These are phyloP conservation scores for Sarcodon sp. DNA, from an alignment of 768 basidiomycete species.

Conservation along the genomic window DNA sequence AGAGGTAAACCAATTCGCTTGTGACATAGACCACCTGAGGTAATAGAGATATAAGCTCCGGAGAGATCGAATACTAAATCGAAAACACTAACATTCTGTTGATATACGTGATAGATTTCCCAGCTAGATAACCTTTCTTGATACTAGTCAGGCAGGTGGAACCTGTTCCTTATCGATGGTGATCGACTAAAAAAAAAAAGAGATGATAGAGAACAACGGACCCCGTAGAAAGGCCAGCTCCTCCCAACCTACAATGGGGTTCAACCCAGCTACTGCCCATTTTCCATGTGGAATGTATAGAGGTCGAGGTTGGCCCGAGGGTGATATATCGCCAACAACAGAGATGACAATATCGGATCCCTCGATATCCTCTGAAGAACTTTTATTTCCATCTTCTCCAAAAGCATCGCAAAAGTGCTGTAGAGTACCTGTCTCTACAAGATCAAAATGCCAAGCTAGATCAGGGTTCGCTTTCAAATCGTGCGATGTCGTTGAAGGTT, in stretches of 20 bases:
- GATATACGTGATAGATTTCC: slow-evolving; percentile 4
- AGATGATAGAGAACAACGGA: neutral
- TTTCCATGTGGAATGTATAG: neutral
- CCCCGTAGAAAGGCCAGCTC: neutral
- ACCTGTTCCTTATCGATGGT: neutral
- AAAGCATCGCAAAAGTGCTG: neutral
- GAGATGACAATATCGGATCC: too few relatives aligned
- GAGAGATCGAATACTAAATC: neutral
- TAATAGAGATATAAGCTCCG: neutral
- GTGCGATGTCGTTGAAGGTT: neutral
- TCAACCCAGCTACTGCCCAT: neutral
- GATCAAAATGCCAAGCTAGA: too few relatives aligned
- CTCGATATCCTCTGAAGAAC: neutral
- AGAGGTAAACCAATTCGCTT: slow-evolving; percentile 22
- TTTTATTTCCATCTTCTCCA: neutral
- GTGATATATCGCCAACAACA: too few relatives aligned
- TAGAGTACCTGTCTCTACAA: too few relatives aligned
- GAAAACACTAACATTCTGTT: slow-evolving; percentile 4
- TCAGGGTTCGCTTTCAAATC: neutral
- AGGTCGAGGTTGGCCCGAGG: neutral
- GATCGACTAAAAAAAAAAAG: neutral
- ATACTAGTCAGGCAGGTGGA: neutral
- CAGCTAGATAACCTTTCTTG: slow-evolving; percentile 4
- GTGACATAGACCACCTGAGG: slow-evolving; percentile 5
- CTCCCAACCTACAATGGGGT: neutral